phyloP scores from a whole-genome alignment of 306 rosid genomes.

The Pyrus pyrifolia region DNA sequence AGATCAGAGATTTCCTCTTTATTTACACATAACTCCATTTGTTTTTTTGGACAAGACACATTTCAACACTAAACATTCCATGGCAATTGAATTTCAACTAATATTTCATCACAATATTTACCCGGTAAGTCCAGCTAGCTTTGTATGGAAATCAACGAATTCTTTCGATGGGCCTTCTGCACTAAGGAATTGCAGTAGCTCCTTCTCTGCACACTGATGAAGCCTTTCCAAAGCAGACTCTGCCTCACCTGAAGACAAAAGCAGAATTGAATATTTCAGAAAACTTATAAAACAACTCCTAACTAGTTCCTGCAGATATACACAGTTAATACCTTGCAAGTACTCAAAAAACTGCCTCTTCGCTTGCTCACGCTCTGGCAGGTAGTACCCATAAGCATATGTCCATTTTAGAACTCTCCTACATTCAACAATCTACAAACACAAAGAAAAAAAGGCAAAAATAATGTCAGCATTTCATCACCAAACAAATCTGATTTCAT shows the following conservation, averaged over 20 bases:
- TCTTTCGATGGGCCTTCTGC: neutral
- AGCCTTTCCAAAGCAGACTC: slow-evolving; percentile 32
- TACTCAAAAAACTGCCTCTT: slow-evolving; percentile 69
- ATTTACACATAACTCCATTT: neutral
- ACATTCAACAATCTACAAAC: slow-evolving; percentile 27
- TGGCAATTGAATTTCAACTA: neutral
- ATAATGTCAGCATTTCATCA: neutral
- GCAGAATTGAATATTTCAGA: neutral
- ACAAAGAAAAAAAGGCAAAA: neutral
- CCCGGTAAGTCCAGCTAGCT: slow-evolving; percentile 12
- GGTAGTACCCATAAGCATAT: slow-evolving; percentile 43
- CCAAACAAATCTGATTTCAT: neutral
- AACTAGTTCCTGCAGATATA: neutral
- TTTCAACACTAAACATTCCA: neutral
- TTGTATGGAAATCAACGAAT: neutral
- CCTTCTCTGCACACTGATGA: slow-evolving; percentile 17
- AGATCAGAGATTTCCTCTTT: neutral
- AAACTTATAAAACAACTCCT: neutral
- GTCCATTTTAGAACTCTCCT: slow-evolving; percentile 53
- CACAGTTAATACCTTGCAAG: slow-evolving; percentile 46
- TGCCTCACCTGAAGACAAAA: slow-evolving; percentile 19
- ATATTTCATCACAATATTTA: neutral
- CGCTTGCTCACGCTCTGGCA: slow-evolving; percentile 44
- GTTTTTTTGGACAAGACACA: neutral
- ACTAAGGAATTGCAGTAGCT: neutral